Conservation (phyloP, 768 basidiomycete species). For the Russula vinacea region DNA sequence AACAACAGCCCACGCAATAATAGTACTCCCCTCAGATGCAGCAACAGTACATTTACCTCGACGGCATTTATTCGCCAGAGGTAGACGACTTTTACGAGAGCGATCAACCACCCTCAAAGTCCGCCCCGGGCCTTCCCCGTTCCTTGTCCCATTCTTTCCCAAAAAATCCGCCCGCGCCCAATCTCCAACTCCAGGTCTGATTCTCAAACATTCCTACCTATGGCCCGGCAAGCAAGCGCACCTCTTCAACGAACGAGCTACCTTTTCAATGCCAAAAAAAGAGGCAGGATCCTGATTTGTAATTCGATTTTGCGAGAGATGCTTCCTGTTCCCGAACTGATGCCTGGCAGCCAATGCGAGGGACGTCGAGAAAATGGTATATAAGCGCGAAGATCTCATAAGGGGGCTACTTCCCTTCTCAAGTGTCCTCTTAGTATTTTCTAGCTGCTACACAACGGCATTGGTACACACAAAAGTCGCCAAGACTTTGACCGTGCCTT, state of each 20-base stretch:
- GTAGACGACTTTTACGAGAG: slow-evolving; percentile 29
- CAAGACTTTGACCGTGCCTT: slow-evolving; percentile 50
- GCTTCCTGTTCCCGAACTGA: slow-evolving; percentile 72
- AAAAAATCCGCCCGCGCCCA: slow-evolving; percentile 61
- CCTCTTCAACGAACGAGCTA: slow-evolving; percentile 85
- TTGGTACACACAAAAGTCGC: slow-evolving; percentile 90
- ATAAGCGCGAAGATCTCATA: slow-evolving; percentile 75
- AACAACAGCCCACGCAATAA: too few species aligned
- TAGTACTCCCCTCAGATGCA: slow-evolving; percentile 21
- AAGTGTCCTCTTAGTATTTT: slow-evolving; percentile 94
- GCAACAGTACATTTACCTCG: slow-evolving; percentile 23
- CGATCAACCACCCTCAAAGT: slow-evolving; percentile 12
- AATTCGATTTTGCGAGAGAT: slow-evolving; percentile 97
- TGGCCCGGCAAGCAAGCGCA: slow-evolving; percentile 92
- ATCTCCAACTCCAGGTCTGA: slow-evolving; percentile 64
- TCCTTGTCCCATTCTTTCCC: slow-evolving; percentile 43
- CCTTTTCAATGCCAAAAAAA: slow-evolving; percentile 99
- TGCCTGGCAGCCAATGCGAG: slow-evolving; percentile 68
- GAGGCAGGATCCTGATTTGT: slow-evolving; percentile 86
- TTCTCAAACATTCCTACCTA: slow-evolving; percentile 89
- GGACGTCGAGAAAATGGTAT: too few species aligned
- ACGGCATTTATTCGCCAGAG: slow-evolving; percentile 8
- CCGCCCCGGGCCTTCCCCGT: slow-evolving; percentile 9
- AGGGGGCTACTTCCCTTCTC: slow-evolving; percentile 82
- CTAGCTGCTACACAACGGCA: slow-evolving; percentile 99